Base-by-base conservation (phyloP, 306 rosid genomes). In the Abrus pulchellus region DNA sequence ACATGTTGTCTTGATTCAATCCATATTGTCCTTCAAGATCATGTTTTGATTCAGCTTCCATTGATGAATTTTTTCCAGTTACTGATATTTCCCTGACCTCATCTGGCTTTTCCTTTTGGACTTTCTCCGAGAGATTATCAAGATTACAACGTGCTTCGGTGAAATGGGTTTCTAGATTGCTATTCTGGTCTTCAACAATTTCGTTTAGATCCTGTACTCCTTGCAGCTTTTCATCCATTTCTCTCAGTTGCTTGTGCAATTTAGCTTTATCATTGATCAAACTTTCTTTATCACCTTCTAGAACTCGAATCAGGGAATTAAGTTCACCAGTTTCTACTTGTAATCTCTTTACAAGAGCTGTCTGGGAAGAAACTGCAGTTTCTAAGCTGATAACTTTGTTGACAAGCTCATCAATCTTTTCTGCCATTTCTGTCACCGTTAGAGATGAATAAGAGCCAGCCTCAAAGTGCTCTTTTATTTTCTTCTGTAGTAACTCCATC, bases 321-420 rank as follows among this genome's bases (percentile, higher is more conserved):
- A 93, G 89, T 45, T 90, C 91, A 8, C 88, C 85, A 1, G 87
- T 84, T 88, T 91, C 97, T 55, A 76, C 77, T 76, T 83, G 73
- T 70, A 91, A 72, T 76, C 86, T 88, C 60, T 74, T 77, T 7
- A 90, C 87, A 5, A 89, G 86, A 63, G 97, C 97, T 27, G 86
- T 84, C 89, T 93, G 92, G n/a, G 97, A 90, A 49, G 91, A 86
- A 66, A 93, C 85, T 5, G 93, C 89, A 5, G 85, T 87, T 81
- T 92, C 97, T 79, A 93, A 88, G 89, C 82, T 79, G 80, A 93
- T 62, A 70, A 93, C 97, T 83, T 87, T 87, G 74, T 61, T 87
- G 28, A 91, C 98, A 43, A 93, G 92, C 81, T 87, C 88, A 40
- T 93, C 91, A 66, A 92, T 90, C 86, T 87, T 91, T 84, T 91